Percentiles rank a stretch among this genome's conserved stretches.
Conservation (phyloP, 345 rosid species). For the Syzygium jambos region DNA sequence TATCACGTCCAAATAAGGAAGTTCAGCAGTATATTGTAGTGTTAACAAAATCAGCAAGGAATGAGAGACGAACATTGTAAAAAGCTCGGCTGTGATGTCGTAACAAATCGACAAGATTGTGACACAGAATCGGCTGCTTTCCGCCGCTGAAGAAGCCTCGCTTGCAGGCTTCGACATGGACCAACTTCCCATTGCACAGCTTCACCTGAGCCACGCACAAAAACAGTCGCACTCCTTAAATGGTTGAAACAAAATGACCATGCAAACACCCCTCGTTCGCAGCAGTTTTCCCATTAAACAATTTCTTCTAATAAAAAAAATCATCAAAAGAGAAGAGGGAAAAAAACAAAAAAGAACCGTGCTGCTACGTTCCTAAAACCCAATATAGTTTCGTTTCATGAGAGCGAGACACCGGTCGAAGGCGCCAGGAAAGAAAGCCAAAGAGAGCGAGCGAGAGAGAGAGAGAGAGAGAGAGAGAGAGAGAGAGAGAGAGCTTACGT, state of each 20-base stretch:
- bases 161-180: conserved; percentile 73
- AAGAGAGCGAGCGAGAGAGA: neutral
- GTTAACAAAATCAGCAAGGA: neutral
- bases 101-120: conserved; percentile 86
- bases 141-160: conserved; percentile 76
- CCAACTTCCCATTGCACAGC: conserved; percentile 90
- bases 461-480: neutral
- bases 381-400: neutral
- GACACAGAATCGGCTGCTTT: conserved; percentile 68
- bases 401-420: neutral
- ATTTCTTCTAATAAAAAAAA: neutral
- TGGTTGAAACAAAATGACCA: neutral
- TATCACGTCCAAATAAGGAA: neutral
- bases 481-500: conserved; percentile 31
- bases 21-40: neutral
- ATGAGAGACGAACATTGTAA: conserved; percentile 43
- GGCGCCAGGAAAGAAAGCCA: neutral
- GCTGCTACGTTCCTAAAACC: neutral
- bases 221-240: neutral
- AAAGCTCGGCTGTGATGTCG: conserved; percentile 91
- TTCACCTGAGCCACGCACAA: conserved; percentile 46
- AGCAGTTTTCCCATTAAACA: neutral
- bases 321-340: neutral
- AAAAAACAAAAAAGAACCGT: neutral
- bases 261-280: neutral